Percentiles rank a stretch among this genome's conserved stretches.
These are phyloP conservation scores for Eimeria sp. DNA, from an alignment of 169 alveolate genomes.

Conservation along the genomic window DNA sequence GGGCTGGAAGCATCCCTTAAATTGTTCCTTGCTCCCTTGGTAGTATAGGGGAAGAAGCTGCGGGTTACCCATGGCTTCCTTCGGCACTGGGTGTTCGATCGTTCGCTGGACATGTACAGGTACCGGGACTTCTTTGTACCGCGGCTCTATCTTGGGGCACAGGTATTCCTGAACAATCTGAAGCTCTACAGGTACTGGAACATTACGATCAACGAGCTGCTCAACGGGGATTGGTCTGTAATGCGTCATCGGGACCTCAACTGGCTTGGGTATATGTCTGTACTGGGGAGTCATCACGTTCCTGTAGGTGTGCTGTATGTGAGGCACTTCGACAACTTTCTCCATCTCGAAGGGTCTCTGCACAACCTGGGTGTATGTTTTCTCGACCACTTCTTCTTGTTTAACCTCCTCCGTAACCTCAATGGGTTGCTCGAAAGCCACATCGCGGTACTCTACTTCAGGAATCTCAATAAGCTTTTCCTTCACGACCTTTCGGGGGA, in stretches of 20 bases:
- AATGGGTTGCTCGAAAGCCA: slow-evolving; percentile 81
- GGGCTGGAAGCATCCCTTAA: slow-evolving; percentile 69
- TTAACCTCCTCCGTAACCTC: slow-evolving; percentile 72
- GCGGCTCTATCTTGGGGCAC: slow-evolving; percentile 94
- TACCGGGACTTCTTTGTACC: slow-evolving; percentile 95
- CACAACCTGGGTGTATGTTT: slow-evolving; percentile 53
- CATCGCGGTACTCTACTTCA: slow-evolving; percentile 91
- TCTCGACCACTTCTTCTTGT: slow-evolving; percentile 78
- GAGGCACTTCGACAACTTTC: slow-evolving; percentile 96
- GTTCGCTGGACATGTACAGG: slow-evolving; percentile 96
- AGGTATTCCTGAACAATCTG: slow-evolving; percentile 94
- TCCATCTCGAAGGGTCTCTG: slow-evolving; percentile 85
- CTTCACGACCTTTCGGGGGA: slow-evolving; percentile 93
- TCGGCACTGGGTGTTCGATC: slow-evolving; percentile 95
- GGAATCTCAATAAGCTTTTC: slow-evolving; percentile 95
- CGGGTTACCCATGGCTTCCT: slow-evolving; percentile 88
- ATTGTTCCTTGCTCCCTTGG: slow-evolving; percentile 78
- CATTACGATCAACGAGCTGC: slow-evolving; percentile 93
- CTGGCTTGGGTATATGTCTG: slow-evolving; percentile 97
- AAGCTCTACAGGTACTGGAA: slow-evolving; percentile 96
- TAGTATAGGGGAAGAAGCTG: slow-evolving; percentile 84
- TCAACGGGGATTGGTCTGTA: slow-evolving; percentile 95
- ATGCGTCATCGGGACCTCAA: slow-evolving; percentile 96
- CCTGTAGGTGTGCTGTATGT: slow-evolving; percentile 93
- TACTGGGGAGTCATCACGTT: slow-evolving; percentile 94